Percentiles rank a stretch among this genome's conserved stretches.
Evolutionary conservation across 2,329 filamentous ascomycete species (phyloP).

Genomic region (Cordyceps fumosorosea): DNA sequence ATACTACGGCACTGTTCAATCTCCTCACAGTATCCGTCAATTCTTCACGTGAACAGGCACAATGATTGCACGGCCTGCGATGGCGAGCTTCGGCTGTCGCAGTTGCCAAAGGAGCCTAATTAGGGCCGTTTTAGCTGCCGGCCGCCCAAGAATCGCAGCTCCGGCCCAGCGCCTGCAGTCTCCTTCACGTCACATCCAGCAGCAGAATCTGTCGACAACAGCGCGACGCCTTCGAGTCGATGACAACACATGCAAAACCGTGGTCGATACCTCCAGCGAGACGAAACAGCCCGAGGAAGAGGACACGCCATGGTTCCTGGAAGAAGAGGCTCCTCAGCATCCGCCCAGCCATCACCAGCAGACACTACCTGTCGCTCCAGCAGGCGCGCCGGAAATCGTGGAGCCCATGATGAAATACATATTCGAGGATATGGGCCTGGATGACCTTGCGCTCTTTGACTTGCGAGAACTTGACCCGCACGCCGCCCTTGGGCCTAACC

Average conservation of each 20-base stretch:
- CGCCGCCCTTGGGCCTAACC: constrained; percentile 76
- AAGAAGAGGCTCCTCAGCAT: constrained; percentile 57
- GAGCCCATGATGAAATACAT: constrained; percentile 68
- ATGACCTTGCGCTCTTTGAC: constrained; percentile 74
- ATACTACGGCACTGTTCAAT: not conserved
- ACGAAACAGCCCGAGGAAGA: constrained; percentile 19
- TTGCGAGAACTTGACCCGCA: constrained; percentile 79
- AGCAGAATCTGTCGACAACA: constrained; percentile 20
- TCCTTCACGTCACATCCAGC: constrained; percentile 16
- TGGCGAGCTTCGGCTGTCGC: constrained; percentile 25
- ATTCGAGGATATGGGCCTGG: constrained; percentile 78
- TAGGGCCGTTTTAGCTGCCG: constrained; percentile 20
- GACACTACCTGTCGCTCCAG: constrained; percentile 51
- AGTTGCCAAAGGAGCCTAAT: constrained; percentile 26
- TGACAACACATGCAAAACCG: constrained; percentile 15
- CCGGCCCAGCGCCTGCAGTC: constrained; percentile 12
- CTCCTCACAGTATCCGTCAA: not conserved
- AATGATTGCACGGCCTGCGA: constrained; percentile 27
- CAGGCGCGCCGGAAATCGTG: constrained; percentile 64
- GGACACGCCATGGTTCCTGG: constrained; percentile 75
- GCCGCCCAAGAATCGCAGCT: constrained; percentile 13
- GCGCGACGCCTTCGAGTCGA: not conserved
- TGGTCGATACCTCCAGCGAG: constrained; percentile 10
- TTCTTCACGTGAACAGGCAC: not conserved
- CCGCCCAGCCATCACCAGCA: constrained; percentile 41